Base-by-base conservation (phyloP, 2,329 filamentous ascomycete species). In the Colletotrichum trifolii region DNA sequence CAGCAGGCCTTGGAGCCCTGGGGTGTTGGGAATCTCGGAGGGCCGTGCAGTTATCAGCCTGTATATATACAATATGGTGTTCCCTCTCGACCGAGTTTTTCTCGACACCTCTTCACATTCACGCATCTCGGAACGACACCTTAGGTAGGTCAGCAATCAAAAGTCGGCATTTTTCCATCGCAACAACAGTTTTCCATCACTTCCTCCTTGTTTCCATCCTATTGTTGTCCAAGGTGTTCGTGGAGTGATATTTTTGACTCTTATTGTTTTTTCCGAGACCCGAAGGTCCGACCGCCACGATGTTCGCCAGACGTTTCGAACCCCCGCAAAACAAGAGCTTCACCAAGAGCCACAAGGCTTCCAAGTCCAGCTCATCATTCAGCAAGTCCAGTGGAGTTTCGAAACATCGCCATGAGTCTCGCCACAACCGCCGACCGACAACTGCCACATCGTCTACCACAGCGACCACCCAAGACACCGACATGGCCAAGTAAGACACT, bases 291-390 rank as follows among this genome's bases (percentile, higher is more conserved):
- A 6, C 49, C 49, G 55, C 68, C 72, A 77, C 73, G 35, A 86
- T 85, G 85, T 86, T 85, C 71, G 77, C 78, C 69, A 79, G 79
- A 73, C 79, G 80, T 64, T 77, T 78, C 54, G 81, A 85, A 43
- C 73, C 74, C 39, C 78, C 79, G 25, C 78, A 75, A 38, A 82
- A 70, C 78, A 83, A 78, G 76, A 87, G 82, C 75, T 85, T 85
- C 64, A 83, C 83, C 56, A 87, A 85, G 68, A 76, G 80, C 67
- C 81, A 84, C 60, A 85, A 84, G 67, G 70, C 71, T 33, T 79
- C 76, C 69, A 86, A 83, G 69, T 83, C 84, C 5, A 85, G 75
- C 70, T 79, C 83, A 2, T 87, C 85, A 2, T 86, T 87, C 72
- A 84, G 79, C 73, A 87, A 85, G 67, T 82, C 82, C 33, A 77